phyloP scores from a whole-genome alignment of 441 rosid genomes.

The Pelargonium australe region DNA sequence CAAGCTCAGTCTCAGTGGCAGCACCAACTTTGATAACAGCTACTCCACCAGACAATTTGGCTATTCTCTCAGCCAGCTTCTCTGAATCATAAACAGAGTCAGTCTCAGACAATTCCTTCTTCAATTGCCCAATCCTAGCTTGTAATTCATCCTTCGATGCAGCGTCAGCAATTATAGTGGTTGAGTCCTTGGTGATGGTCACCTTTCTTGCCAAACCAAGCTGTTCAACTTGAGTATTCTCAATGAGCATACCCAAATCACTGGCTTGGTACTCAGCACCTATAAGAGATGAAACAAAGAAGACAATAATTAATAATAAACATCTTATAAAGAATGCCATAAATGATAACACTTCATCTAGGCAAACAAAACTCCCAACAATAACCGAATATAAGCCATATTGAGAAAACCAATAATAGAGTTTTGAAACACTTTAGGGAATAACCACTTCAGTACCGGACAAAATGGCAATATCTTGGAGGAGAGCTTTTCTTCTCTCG shows the following conservation, averaged over 20 bases:
- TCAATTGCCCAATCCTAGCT: constrained; percentile 68
- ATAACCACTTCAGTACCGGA: too few species aligned
- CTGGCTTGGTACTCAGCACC: constrained; percentile 89
- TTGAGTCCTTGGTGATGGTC: too few species aligned
- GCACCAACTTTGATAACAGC: constrained; percentile 96
- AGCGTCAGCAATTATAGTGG: constrained; percentile 46
- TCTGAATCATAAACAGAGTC: constrained; percentile 79
- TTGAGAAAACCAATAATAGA: too few species aligned
- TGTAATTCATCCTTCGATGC: constrained; percentile 88
- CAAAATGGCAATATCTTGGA: too few species aligned
- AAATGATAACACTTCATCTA: background rate
- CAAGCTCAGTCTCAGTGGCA: constrained; percentile 96
- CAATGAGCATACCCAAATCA: constrained; percentile 72
- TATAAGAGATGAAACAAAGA: constrained; percentile 22
- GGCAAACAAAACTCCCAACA: background rate
- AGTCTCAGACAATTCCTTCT: constrained; percentile 76
- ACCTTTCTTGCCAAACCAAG: too few species aligned
- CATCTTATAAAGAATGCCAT: background rate
- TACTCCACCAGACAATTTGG: constrained; percentile 95
- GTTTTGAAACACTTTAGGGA: too few species aligned
- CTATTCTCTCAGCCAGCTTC: constrained; percentile 90
- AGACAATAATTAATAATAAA: background rate
- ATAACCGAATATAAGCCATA: too few species aligned
- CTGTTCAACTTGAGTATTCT: constrained; percentile 19
- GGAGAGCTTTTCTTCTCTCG: background rate